Evolutionary conservation across 2,329 filamentous ascomycete genomes (phyloP).

Genomic region (Cephalotrichum gorgonifer): DNA sequence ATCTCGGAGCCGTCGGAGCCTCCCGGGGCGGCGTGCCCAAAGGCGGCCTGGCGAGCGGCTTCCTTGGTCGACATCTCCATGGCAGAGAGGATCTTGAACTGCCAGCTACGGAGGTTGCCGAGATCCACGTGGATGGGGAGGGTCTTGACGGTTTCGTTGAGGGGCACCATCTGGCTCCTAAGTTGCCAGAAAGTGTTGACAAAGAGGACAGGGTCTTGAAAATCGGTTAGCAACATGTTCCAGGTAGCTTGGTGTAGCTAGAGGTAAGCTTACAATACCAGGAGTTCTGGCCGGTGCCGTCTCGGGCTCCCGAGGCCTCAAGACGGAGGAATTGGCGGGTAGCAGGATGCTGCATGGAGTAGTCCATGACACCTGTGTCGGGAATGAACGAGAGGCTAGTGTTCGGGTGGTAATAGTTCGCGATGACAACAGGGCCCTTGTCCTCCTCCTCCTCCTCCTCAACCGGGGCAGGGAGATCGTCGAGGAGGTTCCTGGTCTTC

Average conservation of each 20-base stretch:
- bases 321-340: conserved; percentile 68
- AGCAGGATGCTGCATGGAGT: conserved; percentile 58
- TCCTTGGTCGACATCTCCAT: conserved; percentile 85
- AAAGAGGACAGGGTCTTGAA: conserved; percentile 66
- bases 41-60: conserved; percentile 66
- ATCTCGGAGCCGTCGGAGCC: conserved; percentile 88
- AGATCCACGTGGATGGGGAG: conserved; percentile 77
- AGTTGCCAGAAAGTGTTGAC: conserved; percentile 98
- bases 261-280: conserved; percentile 61
- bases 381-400: conserved; percentile 82
- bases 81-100: conserved; percentile 75
- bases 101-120: conserved; percentile 75
- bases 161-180: conserved; percentile 75
- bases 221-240: neutral
- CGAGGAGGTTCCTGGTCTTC: conserved; percentile 84
- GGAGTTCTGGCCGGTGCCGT: conserved; percentile 73
- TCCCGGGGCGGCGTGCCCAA: conserved; percentile 58
- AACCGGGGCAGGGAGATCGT: conserved; percentile 26
- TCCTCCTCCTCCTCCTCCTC: conserved; percentile 42
- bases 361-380: conserved; percentile 61
- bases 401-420: conserved; percentile 91
- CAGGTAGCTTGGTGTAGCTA: too few species aligned
- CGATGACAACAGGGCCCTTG: conserved; percentile 55
- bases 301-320: conserved; percentile 68
- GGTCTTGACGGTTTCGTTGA: conserved; percentile 80